phyloP scores from a whole-genome alignment of 2,329 filamentous ascomycete species.

The Penicillium aurantiogriseum region DNA sequence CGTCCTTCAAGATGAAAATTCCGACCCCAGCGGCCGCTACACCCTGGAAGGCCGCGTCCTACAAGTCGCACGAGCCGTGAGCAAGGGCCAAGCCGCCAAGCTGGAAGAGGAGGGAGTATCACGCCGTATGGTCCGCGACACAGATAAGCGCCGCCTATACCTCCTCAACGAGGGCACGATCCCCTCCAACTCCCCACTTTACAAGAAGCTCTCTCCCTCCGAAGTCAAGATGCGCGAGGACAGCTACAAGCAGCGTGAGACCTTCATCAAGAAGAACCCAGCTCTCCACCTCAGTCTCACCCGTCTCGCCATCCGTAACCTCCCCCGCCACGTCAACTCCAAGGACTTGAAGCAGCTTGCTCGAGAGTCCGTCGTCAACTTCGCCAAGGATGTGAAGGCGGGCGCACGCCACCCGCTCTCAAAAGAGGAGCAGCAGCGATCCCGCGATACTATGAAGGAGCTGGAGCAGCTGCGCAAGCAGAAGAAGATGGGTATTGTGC shows the following conservation, averaged over 20 bases:
- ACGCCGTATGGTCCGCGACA: constrained; percentile 66
- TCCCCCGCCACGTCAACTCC: constrained; percentile 76
- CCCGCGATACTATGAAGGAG: constrained; percentile 74
- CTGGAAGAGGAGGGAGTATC: constrained; percentile 68
- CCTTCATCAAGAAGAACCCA: constrained; percentile 86
- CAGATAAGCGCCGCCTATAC: constrained; percentile 87
- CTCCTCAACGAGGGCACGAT: constrained; percentile 85
- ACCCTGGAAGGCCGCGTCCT: constrained; percentile 87
- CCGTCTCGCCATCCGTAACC: constrained; percentile 84
- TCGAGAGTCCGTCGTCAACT: constrained; percentile 87
- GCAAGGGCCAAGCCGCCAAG: constrained; percentile 73
- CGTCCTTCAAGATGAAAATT: constrained; percentile 79
- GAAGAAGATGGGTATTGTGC: constrained; percentile 83
- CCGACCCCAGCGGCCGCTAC: constrained; percentile 79
- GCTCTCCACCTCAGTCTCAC: constrained; percentile 85
- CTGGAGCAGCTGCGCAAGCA: constrained; percentile 76
- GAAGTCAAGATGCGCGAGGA: constrained; percentile 87
- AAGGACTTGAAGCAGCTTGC: constrained; percentile 91
- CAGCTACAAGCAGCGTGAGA: constrained; percentile 82
- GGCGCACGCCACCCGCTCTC: constrained; percentile 74
- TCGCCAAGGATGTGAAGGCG: constrained; percentile 82
- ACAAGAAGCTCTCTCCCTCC: constrained; percentile 69
- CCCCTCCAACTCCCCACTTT: constrained; percentile 71
- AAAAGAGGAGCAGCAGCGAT: constrained; percentile 82
- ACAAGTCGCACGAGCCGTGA: constrained; percentile 79